A percentile compares a stretch with the other conserved stretches of the same genome.
Evolutionary conservation across 495 filamentous ascomycete species (phyloP).

Genomic region (Beverwykella pulmonaria): DNA sequence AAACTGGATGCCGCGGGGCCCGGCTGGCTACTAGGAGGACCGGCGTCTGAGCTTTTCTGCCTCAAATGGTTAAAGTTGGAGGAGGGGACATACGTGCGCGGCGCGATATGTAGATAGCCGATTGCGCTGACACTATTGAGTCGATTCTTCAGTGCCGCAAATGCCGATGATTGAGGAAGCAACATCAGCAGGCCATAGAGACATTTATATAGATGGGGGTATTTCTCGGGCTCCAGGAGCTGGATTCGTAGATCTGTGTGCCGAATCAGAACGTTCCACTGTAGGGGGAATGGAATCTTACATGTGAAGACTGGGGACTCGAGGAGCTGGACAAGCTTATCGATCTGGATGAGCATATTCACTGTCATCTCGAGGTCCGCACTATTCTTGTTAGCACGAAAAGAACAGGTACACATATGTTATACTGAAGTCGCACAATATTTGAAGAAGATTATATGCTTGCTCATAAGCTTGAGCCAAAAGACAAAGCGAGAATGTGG

Average conservation of each 20-base stretch:
- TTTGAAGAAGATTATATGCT: conserved; percentile 93
- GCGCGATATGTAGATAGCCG: conserved; percentile 86
- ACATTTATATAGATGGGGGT: conserved; percentile 96
- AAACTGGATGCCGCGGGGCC: conserved; percentile 50
- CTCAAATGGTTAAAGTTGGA: conserved; percentile 44
- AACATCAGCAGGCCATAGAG: conserved; percentile 98
- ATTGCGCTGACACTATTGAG: conserved; percentile 96
- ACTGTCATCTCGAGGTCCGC: conserved; percentile 99
- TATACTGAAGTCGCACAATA: conserved; percentile 63
- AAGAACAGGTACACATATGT: background rate
- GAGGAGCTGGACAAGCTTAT: conserved; percentile 96
- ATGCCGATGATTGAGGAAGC: conserved; percentile 93
- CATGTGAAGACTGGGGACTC: conserved; percentile 98
- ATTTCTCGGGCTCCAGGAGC: conserved; percentile 95
- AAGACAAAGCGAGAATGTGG: conserved; percentile 93
- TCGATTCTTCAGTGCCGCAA: conserved; percentile 95
- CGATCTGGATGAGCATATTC: conserved; percentile 97
- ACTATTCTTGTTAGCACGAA: conserved; percentile 57
- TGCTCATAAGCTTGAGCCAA: conserved; percentile 98
- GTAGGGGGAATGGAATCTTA: conserved; percentile 40
- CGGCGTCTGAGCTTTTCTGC: conserved; percentile 41
- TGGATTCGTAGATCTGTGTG: conserved; percentile 84
- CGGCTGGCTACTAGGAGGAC: conserved; percentile 31
- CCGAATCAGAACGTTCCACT: background rate
- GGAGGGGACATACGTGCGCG: conserved; percentile 69